Evolutionary conservation across 192 early-diverging fungal genomes (phyloP), one percentile per base, ranked within the genome.

Genomic region (Coemansia sp.): DNA sequence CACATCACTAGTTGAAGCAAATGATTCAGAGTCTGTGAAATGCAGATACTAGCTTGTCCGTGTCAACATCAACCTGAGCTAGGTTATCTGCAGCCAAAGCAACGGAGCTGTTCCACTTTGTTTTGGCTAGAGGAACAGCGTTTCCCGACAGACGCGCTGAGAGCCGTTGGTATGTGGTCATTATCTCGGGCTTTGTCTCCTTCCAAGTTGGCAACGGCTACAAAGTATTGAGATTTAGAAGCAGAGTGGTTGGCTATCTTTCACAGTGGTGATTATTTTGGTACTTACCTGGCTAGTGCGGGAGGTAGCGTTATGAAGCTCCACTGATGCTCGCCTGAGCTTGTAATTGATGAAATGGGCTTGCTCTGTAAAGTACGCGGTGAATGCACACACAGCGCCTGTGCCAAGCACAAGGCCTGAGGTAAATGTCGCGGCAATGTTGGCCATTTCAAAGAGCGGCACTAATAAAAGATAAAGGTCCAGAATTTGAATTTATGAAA

Each of bases 371-470:
- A 74, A 64, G 47, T 67, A 62, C 19, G 77, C 52, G 5, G 65
- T 52, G 37, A 80, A 80, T 39, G 72, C 72, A 47, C 66, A 80
- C 11, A 74, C 69, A 5, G 77, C 69, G 7, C 72, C 77, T 4
- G 62, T 51, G 48, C 77, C 72, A 43, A 80, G 15, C 29, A 80
- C 68, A 10, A 80, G 77, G 2, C 77, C 77, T n/a, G 77, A 71
- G 4, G 65, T 71, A 19, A 74, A 80, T 10, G 62, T 68, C 10
- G 66, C 77, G 12, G 66, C 62, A 56, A 80, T 63, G 65, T 74
- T 80, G 53, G 77, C 77, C 77, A 80, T 79, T 56, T 47, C 7
- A 45, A 45, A 45, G 7, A 35, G 32, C 7, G 32, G 32, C 7
- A 35, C 32, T 35, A 35, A 35, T 35, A 24, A 55, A 25, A 29